Conservation (phyloP, 441 rosid species). For the Euphorbia schlechtendalii region DNA sequence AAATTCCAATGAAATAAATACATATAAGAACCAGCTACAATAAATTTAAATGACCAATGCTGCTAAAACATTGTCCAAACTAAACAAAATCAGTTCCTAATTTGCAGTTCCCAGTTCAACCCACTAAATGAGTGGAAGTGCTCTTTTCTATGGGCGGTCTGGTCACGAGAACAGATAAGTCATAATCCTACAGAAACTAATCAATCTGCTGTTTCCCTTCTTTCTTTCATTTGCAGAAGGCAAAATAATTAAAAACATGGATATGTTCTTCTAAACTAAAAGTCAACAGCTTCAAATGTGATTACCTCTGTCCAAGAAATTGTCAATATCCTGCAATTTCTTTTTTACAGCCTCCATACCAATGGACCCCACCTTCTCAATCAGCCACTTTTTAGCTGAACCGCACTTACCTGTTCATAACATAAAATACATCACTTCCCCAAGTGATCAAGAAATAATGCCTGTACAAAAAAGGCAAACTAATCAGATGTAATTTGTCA, state of each 20-base stretch:
- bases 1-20: too few relatives aligned
- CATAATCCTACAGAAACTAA: too few relatives aligned
- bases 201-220: too few relatives aligned
- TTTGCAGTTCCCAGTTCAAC: too few relatives aligned
- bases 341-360: slow-evolving; percentile 1
- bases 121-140: too few relatives aligned
- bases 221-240: slow-evolving; percentile 28
- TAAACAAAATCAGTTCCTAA: too few relatives aligned
- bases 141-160: too few relatives aligned
- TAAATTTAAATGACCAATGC: too few relatives aligned
- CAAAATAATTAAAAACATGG: slow-evolving; percentile 14
- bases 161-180: too few relatives aligned
- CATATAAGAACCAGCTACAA: too few relatives aligned
- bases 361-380: slow-evolving; percentile 19
- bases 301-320: slow-evolving; percentile 15
- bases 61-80: too few relatives aligned
- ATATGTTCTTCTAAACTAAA: slow-evolving; percentile 18
- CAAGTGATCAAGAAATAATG: slow-evolving; percentile 32
- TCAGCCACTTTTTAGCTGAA: slow-evolving; percentile 33
- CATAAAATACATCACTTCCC: slow-evolving; percentile 32
- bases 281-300: slow-evolving; percentile 13
- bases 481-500: slow-evolving; percentile 28
- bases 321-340: slow-evolving; percentile 11
- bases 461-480: slow-evolving; percentile 35
- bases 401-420: slow-evolving; percentile 21